Percentiles rank a stretch among this genome's conserved stretches.
Evolutionary conservation across 768 basidiomycete genomes (phyloP).

Genomic region (Tulasnella sp.): DNA sequence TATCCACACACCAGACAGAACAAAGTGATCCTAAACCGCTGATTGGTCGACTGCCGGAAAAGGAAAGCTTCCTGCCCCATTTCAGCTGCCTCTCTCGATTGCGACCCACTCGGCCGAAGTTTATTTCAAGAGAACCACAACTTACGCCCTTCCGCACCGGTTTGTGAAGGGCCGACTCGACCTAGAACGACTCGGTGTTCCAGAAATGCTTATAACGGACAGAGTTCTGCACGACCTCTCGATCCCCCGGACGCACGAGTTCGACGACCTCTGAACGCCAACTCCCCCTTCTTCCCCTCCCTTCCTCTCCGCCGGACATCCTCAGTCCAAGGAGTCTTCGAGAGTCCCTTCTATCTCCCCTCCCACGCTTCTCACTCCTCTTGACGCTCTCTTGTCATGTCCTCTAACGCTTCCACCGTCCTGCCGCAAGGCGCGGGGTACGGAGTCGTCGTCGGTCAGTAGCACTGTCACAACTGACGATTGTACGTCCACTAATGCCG

Average conservation of each 20-base stretch:
- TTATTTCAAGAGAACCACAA: background rate
- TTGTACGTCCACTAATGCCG: background rate
- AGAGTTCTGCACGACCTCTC: background rate
- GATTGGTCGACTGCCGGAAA: background rate
- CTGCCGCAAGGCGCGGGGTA: constrained; percentile 78
- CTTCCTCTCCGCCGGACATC: background rate
- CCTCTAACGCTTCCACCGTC: constrained; percentile 13
- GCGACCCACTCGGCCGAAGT: background rate
- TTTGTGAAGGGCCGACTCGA: background rate
- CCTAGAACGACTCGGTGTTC: background rate
- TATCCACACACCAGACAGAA: background rate
- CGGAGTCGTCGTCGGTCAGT: constrained; percentile 58
- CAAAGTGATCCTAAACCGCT: background rate
- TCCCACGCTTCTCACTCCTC: background rate
- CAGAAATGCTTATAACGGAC: background rate
- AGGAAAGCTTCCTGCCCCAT: background rate
- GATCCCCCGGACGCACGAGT: background rate
- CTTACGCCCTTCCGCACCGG: background rate
- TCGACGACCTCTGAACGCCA: background rate
- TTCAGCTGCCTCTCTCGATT: background rate
- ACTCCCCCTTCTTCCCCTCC: background rate
- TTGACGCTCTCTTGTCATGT: constrained; percentile 4
- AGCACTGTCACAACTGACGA: background rate
- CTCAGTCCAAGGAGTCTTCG: background rate
- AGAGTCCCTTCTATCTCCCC: no score